Conservation (phyloP, 306 rosid species). For the Biancaea sappan region DNA sequence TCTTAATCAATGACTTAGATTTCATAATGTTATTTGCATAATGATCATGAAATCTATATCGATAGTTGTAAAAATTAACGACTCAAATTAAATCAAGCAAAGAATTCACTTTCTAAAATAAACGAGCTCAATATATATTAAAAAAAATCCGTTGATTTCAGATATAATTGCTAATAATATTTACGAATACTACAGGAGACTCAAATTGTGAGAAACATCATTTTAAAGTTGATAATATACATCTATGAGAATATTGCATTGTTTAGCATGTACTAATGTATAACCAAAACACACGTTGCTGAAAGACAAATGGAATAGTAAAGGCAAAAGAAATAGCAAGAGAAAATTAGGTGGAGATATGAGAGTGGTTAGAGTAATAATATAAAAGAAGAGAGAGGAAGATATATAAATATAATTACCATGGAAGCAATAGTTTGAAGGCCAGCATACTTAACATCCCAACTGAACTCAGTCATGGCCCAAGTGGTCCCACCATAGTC, state of each 20-base stretch:
- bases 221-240: neutral
- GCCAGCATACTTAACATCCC: constrained; percentile 82
- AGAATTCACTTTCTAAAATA: no score
- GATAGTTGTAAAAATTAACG: no score
- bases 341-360: no score
- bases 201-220: neutral
- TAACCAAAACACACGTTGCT: neutral
- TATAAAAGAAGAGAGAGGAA: neutral
- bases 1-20: no score
- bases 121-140: no score
- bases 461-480: constrained; percentile 77
- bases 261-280: neutral
- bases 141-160: no score
- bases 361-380: no score
- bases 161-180: neutral
- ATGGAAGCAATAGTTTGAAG: constrained; percentile 73
- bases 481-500: constrained; percentile 80
- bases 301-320: neutral
- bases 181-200: no score
- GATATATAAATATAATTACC: constrained; percentile 45
- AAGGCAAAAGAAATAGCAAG: neutral
- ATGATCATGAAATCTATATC: no score
- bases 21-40: no score
- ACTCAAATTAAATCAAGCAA: no score
- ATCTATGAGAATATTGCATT: neutral